Percentiles rank a stretch among this genome's conserved stretches.
Conservation (phyloP, 2,329 filamentous ascomycete genomes). For the Beauveria asiatica region DNA sequence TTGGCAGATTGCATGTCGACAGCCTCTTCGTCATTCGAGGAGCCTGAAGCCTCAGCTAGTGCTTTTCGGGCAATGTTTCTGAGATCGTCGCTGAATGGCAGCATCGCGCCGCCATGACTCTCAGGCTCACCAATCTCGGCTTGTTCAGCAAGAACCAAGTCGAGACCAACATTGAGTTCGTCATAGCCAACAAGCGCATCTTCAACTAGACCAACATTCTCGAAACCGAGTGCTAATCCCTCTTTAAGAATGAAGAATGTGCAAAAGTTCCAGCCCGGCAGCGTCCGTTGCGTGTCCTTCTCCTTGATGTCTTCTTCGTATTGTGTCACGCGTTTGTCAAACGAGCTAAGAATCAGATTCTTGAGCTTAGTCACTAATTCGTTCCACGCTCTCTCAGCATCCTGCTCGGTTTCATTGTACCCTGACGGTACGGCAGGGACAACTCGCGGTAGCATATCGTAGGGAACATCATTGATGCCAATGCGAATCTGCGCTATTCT, state of each 20-base stretch:
- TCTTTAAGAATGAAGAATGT: conserved; percentile 98
- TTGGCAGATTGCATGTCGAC: conserved; percentile 43
- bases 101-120: conserved; percentile 63
- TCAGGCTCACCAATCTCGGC: conserved; percentile 47
- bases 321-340: conserved; percentile 81
- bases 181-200: conserved; percentile 93
- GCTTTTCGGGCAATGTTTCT: conserved; percentile 49
- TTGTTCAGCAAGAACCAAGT: conserved; percentile 72
- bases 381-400: conserved; percentile 72
- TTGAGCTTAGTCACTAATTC: conserved; percentile 85
- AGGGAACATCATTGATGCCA: conserved; percentile 58
- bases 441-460: conserved; percentile 53
- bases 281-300: conserved; percentile 73
- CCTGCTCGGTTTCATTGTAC: conserved; percentile 63
- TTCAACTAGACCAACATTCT: conserved; percentile 91
- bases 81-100: conserved; percentile 66
- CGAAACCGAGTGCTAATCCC: conserved; percentile 84
- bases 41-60: conserved; percentile 29
- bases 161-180: conserved; percentile 80
- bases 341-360: conserved; percentile 75
- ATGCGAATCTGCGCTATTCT: conserved; percentile 81
- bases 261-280: conserved; percentile 98
- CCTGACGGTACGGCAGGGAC: conserved; percentile 55
- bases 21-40: conserved; percentile 30
- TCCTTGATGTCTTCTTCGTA: conserved; percentile 98